Evolutionary conservation across 176 grass and related monocot genomes (phyloP), one percentile per base, ranked within the genome.

Genomic region (Leersia perrieri): DNA sequence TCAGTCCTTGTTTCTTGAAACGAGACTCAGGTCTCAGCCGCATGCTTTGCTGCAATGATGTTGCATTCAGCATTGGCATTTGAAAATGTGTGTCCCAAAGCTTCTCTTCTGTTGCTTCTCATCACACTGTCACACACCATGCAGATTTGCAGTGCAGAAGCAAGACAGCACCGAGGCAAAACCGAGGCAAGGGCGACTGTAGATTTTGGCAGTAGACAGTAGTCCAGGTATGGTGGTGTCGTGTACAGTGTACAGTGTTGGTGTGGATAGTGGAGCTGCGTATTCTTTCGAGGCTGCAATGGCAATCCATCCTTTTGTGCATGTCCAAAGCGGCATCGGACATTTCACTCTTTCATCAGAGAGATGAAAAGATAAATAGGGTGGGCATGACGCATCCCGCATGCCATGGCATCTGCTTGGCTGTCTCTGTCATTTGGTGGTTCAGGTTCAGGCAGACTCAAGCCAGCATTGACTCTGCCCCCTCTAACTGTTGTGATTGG

Each of bases 31-130:
- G 23, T 35, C 26, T 25, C 71, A 74, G 33, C 11, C 66, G 30
- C 47, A 42, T 74, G n/a, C 70, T 25, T 35, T 47, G 42, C 57
- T 45, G 70, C 40, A 78, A 78, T 18, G 22, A 26, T 42, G 7
- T 26, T 66, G 66, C 79, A 11, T 39, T 33, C 20, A 13, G 40
- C 67, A 73, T 86, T 57, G 83, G 68, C 83, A 27, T 86, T 66
- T 33, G 76, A 73, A 73, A 79, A 72, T 64, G 32, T 9, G 41
- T 49, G 29, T 27, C 74, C 83, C 55, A 71, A 85, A 38, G 77
- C 69, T 60, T 68, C 70, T 35, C 33, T 35, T 68, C 33, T 20
- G 23, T 26, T 25, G 5, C 7, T 14, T 31, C 64, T 35, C 62
- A 1, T 15, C 66, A 39, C 11, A 25, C 66, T 70, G 13, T 3